phyloP scores from a whole-genome alignment of 257 asterid genomes.

The Solanum verrucosum region DNA sequence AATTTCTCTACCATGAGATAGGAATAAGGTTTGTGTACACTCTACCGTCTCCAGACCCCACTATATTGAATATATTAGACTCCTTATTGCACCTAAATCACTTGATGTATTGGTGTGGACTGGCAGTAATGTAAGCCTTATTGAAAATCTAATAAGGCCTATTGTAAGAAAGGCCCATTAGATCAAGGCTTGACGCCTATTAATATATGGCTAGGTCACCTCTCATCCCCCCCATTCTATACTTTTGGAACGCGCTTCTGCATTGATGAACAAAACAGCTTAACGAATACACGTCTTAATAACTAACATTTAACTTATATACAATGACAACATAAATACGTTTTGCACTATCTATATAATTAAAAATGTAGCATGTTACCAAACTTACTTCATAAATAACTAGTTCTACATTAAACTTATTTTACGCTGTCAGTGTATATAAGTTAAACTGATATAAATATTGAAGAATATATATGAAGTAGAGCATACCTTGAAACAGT shows the following conservation, averaged over 20 bases:
- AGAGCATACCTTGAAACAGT: constrained; percentile 37
- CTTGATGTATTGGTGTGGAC: not conserved
- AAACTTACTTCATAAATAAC: no score
- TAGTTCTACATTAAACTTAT: no score
- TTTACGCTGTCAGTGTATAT: not conserved
- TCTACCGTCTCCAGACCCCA: not conserved
- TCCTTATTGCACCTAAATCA: not conserved
- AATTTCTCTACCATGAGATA: accelerated
- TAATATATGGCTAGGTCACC: not conserved
- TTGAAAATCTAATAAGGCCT: not conserved
- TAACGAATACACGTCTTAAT: no score
- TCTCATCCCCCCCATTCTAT: not conserved
- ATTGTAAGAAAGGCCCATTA: not conserved
- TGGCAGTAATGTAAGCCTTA: not conserved
- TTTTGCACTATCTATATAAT: no score
- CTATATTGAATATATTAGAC: no score
- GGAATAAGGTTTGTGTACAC: no score
- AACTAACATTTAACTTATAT: no score
- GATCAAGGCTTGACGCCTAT: not conserved
- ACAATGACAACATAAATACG: no score
- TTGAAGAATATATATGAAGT: not conserved
- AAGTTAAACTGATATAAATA: not conserved
- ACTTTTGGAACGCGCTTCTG: no score
- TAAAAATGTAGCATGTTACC: no score
- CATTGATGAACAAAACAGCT: no score